These are phyloP conservation scores for Mycosphaerella sp. DNA, from an alignment of 2,329 filamentous ascomycete genomes.

Conservation along the genomic window DNA sequence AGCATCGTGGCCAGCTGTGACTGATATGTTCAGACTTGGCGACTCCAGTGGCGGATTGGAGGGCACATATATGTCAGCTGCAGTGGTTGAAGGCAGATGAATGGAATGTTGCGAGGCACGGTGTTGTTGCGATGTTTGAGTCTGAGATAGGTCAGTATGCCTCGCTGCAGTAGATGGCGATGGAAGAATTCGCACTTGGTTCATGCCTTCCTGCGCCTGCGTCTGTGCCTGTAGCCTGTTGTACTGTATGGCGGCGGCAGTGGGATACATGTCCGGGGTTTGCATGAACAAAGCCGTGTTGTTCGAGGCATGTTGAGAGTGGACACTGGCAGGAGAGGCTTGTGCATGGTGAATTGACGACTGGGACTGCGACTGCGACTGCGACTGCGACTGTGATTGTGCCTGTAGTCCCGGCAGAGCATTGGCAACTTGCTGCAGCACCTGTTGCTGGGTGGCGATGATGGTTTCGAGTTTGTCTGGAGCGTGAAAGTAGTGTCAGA, in stretches of 20 bases:
- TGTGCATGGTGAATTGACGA: slow-evolving; percentile 4
- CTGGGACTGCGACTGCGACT: too few species aligned
- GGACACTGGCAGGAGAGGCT: slow-evolving; percentile 14
- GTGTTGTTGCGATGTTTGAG: slow-evolving; percentile 17
- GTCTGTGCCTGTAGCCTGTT: slow-evolving; percentile 19
- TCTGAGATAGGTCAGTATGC: slow-evolving; percentile 13
- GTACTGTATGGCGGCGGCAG: slow-evolving; percentile 25
- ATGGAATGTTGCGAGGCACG: slow-evolving; percentile 20
- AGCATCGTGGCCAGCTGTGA: slow-evolving; percentile 19
- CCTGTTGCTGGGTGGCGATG: slow-evolving; percentile 41
- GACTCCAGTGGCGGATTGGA: slow-evolving; percentile 49
- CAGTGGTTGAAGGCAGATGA: slow-evolving; percentile 15
- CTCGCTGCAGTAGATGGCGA: background rate
- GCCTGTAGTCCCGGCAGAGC: slow-evolving; percentile 22
- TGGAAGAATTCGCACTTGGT: background rate
- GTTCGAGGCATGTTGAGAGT: slow-evolving; percentile 41
- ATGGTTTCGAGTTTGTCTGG: slow-evolving; percentile 44
- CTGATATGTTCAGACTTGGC: slow-evolving; percentile 50
- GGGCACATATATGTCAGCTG: slow-evolving; percentile 28
- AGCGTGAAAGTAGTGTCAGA: background rate
- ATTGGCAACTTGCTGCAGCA: slow-evolving; percentile 41
- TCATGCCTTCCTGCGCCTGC: slow-evolving; percentile 13
- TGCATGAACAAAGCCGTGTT: slow-evolving; percentile 44
- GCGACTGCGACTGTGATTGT: slow-evolving; percentile 8
- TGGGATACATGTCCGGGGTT: slow-evolving; percentile 37